Evolutionary conservation across 768 basidiomycete species (phyloP), one percentile per base, ranked within the genome.

Genomic region (Suillus lakei): DNA sequence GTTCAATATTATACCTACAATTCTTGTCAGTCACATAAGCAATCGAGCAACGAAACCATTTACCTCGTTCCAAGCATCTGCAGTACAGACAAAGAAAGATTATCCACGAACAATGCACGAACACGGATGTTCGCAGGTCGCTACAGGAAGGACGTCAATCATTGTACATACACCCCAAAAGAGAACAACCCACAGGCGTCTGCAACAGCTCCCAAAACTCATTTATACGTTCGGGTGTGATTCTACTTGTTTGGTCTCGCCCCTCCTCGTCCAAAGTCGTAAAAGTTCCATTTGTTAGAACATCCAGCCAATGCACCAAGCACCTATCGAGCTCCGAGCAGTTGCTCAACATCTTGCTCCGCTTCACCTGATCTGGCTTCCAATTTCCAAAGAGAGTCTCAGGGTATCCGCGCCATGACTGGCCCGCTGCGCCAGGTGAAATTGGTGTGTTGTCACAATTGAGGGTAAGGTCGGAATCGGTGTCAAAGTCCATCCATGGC

Each of bases 371-470:
- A 3, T 70, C 69, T 1, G 68, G 71, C 0, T 82, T 84, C 85
- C 85, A 86, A 66, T 85, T 86, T 0, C 83, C 81, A 69, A 82
- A 86, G 7, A 81, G 70, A 1, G 79, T 77, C 62, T 83, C 78
- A 0, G 85, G 84, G 69, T 85, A 86, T 62, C 67, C 64, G 28
- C 69, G 48, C 79, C 79, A 80, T 58, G 26, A 28, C 26, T 26
- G 23, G 56, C 16, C 26, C 0, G 5, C 16, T 58, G 36, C 8
- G 26, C 23, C 16, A 5, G 23, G 26, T 26, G 56, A 8, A 16
- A 23, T 3, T 32, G 64, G 64, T 13, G 28, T 23, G 23, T 34
- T 65, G 46, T 34, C 16, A 15, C 10, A 3, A 43, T 26, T 38
- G 32, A 64, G 50, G 15, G 28, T 23, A 32, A 21, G 36, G 60